Base-by-base conservation (phyloP, 176 grass and related monocot genomes). In the Eragrostis curvula region DNA sequence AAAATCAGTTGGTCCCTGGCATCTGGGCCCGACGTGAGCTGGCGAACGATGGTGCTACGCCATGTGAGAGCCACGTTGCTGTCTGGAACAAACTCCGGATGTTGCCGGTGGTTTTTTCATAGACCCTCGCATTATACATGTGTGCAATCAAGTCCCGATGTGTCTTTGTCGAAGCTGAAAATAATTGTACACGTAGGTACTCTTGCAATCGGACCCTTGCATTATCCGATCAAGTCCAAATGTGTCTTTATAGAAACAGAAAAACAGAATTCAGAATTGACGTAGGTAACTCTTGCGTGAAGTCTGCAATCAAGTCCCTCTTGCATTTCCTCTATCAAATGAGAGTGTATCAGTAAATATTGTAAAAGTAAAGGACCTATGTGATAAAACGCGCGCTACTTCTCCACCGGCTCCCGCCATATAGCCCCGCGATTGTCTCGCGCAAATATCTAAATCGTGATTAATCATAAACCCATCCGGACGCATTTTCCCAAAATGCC, bases 401-500 rank as follows among this genome's bases (percentile, higher is more conserved):
- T 25, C 29, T 75, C n/a, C n/a, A n/a, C n/a, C n/a, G n/a, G n/a
- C n/a, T n/a, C 41, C 43, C 75, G 70, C 40, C 44, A 47, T 65
- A n/a, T 23, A 7, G 1, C 53, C 45, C 79, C 17, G 28, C 51
- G 49, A 59, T 59, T 68, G 60, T 50, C 9, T 55, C 18, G 23
- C 57, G 16, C 17, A 66, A 53, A 15, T 23, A 24, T 20, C 20
- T 12, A 10, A 40, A 23, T 47, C 75, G 29, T n/a, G 24, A 75
- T 61, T 80, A 69, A 67, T 68, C 21, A 18, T 5, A 9, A 30
- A 51, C 24, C 12, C 30, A 51, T 41, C 51, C 27, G 9, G 9
- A 2, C 23, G 0, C 17, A 0, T 0, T 3, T 81, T 58, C 30
- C 77, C 59, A 81, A 74, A 81, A 97, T 94, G 95, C 40, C 85